phyloP scores from a whole-genome alignment of 2,329 filamentous ascomycete genomes.

The Xylaria digitata region DNA sequence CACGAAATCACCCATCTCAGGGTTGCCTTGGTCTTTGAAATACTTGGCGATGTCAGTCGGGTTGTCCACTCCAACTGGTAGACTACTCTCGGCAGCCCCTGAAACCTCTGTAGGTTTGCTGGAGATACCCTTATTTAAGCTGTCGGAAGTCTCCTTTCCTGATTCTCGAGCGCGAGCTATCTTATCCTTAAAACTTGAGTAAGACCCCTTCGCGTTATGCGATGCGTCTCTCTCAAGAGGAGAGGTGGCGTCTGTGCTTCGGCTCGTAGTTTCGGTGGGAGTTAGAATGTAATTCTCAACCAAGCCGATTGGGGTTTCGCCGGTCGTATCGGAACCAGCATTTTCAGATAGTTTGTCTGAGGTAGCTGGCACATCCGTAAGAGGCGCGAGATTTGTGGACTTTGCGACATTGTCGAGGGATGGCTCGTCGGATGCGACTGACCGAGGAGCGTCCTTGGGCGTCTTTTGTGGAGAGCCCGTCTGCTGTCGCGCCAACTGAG shows the following conservation, averaged over 20 bases:
- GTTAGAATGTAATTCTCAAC: constrained; percentile 43
- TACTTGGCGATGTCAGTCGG: constrained; percentile 45
- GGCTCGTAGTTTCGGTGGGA: constrained; percentile 44
- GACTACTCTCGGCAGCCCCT: constrained; percentile 16
- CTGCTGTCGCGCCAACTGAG: constrained; percentile 26
- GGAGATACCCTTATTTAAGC: constrained; percentile 22
- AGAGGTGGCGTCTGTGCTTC: constrained; percentile 38
- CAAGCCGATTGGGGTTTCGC: constrained; percentile 37
- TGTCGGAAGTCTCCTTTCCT: constrained; percentile 12
- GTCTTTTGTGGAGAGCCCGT: constrained; percentile 1
- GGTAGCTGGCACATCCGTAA: constrained; percentile 34
- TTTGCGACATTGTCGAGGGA: constrained; percentile 33
- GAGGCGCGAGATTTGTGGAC: constrained; percentile 40
- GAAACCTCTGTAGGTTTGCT: constrained; percentile 31
- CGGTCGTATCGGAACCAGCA: constrained; percentile 40
- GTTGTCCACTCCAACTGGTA: constrained; percentile 27
- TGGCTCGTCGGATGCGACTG: constrained; percentile 12
- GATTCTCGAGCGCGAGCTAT: constrained; percentile 13
- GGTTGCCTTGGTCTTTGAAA: constrained; percentile 45
- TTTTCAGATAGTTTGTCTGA: constrained; percentile 32
- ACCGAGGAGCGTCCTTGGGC: constrained; percentile 9
- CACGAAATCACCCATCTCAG: constrained; percentile 49
- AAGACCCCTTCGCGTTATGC: constrained; percentile 28
- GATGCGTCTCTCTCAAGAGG: constrained; percentile 34
- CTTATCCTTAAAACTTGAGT: constrained; percentile 31